A percentile compares a stretch with the other conserved stretches of the same genome.
Conservation (phyloP, 2,329 filamentous ascomycete species). For the Ramularia endophylla region DNA sequence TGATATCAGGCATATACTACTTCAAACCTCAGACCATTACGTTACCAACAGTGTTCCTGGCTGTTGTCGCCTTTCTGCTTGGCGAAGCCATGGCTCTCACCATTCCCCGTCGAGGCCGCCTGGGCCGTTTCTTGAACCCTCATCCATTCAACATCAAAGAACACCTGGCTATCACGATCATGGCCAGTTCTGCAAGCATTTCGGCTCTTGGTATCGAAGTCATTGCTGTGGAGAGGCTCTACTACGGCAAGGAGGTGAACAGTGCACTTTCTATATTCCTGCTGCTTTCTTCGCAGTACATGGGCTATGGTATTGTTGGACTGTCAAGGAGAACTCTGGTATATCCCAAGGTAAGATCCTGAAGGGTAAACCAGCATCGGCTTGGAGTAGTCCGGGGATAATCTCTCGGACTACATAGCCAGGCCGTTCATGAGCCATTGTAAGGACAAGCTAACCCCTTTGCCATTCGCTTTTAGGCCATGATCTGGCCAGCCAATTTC, state of each 20-base stretch:
- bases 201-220: conserved; percentile 35
- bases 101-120: conserved; percentile 32
- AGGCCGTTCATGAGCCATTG: too few relatives aligned
- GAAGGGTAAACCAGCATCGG: too few relatives aligned
- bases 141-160: conserved; percentile 30
- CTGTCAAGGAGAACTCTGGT: conserved; percentile 42
- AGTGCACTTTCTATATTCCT: conserved; percentile 40
- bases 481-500: conserved; percentile 41
- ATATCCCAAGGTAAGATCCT: conserved; percentile 44
- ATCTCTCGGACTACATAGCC: too few relatives aligned
- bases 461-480: too few relatives aligned
- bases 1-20: conserved; percentile 41
- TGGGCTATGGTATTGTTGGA: conserved; percentile 47
- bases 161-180: conserved; percentile 38
- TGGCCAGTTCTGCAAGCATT: conserved; percentile 37
- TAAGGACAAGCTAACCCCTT: too few relatives aligned
- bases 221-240: conserved; percentile 44
- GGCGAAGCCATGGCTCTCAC: conserved; percentile 35
- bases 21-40: conserved; percentile 45
- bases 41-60: conserved; percentile 42
- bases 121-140: conserved; percentile 38
- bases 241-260: conserved; percentile 39
- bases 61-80: conserved; percentile 40
- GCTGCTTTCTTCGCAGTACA: conserved; percentile 43
- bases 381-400: too few relatives aligned